Evolutionary conservation across 2,329 filamentous ascomycete species (phyloP), one percentile per base, ranked within the genome.

Genomic region (Neofusicoccum cordaticola): DNA sequence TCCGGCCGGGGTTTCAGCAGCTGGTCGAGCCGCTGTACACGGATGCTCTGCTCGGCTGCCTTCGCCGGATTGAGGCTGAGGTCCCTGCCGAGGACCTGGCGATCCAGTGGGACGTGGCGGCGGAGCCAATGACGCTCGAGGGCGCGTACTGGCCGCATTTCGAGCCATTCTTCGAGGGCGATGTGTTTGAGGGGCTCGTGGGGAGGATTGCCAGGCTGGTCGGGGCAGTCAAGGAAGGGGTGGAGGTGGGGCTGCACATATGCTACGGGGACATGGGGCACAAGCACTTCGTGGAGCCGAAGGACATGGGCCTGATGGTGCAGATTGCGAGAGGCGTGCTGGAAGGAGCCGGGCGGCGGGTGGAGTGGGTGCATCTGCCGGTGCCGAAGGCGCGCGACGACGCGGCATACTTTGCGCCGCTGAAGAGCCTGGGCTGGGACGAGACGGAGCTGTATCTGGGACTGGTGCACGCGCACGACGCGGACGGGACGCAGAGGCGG

Each of bases 231-330:
- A 69, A 74, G 47, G 35, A 68, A 5, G 73, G 76, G 64, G 76
- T 82, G 1, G 73, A 80, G 50, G 51, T 83, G 61, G 81, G 79
- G 0, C 73, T 80, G 35, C 81, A 83, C 68, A 72, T 83, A 17
- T 83, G 81, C 70, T 83, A 83, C 67, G 81, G 81, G 15, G 81
- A 83, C 66, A 71, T 78, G 5, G 69, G 72, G 3, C 80, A 82
- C 67, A 69, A 71, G 61, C 81, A 82, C 69, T 82, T 79, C 66
- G 65, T 78, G n/a, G 76, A 83, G 64, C 80, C 81, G 0, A 69
- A 71, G 12, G 76, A 79, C 50, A 69, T 74, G 47, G 68, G 65
- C 0, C 31, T 76, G 1, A 41, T 78, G 42, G 77, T 80, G 4
- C 73, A 79, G n/a, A 65, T 81, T 22, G 75, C 73, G 3, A 78